Evolutionary conservation across 129 eudicot genomes (phyloP), one percentile per base, ranked within the genome.

Genomic region (Flaveria bidentis): DNA sequence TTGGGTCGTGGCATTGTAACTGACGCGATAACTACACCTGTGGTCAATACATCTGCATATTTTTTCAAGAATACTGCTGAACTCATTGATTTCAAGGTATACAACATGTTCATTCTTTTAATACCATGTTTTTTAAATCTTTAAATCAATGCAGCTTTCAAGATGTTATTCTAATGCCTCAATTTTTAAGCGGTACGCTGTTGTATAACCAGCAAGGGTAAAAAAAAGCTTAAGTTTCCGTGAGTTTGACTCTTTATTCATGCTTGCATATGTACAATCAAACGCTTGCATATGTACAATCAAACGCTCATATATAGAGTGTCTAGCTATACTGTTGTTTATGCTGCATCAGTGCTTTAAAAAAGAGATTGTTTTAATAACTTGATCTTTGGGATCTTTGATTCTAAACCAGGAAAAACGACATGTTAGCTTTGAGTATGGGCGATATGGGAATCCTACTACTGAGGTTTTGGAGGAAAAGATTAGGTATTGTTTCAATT

Each of bases 21-120:
- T 61, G 96, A 92, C 86, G 97, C 97, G 23, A 87, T 92, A 76
- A 89, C 97, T 76, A 92, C 97, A 16, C 97, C 97, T 6, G 91
- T 92, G 26, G 87, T 89, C 58, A 89, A 89, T 51, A 92, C 97
- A 47, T 84, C 97, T 82, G 97, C 97, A 53, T 89, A 92, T 66
- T 92, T 92, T 84, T 92, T 92, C 73, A 89, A 92, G 64, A 92
- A 84, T 69, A 89, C 91, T 62, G 80, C 89, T 18, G 93, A 92
- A 33, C 96, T 92, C 52, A 84, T 92, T 79, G 97, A 92, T 80
- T 89, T 87, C 45, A 92, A 92, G 97, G 97, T 92, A 85, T 72
- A 25, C 28, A 42, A 45, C 69, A 53, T 69, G 49, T 65, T 65
- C 44, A 63, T 28, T 15, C 45, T 16, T 33, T 61, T 20, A 22